These are phyloP conservation scores for Starmerella bacillaris DNA, from an alignment of 805 yeast species.

Conservation along the genomic window DNA sequence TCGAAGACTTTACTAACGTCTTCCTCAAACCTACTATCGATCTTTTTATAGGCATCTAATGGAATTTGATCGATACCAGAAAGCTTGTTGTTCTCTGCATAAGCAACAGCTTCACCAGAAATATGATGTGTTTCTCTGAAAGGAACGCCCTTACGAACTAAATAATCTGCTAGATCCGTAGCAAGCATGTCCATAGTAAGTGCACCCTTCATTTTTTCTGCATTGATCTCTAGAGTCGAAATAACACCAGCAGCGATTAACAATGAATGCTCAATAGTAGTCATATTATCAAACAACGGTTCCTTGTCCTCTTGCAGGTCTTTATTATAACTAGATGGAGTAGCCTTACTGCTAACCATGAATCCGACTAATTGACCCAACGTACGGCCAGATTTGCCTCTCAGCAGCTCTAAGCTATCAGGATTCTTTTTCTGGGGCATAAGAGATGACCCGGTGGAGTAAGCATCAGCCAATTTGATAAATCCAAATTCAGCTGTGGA, in stretches of 20 bases:
- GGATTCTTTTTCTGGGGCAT: conserved; percentile 99
- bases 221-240: conserved; percentile 61
- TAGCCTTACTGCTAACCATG: conserved; percentile 89
- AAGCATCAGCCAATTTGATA: conserved; percentile 84
- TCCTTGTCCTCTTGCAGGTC: conserved; percentile 99
- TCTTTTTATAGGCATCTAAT: conserved; percentile 55
- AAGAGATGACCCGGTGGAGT: conserved; percentile 92
- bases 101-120: conserved; percentile 90
- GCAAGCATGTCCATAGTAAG: conserved; percentile 98
- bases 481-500: conserved; percentile 97
- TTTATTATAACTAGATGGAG: conserved; percentile 93
- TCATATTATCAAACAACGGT: conserved; percentile 81
- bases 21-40: conserved; percentile 60
- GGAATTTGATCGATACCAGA: conserved; percentile 76
- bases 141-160: conserved; percentile 95
- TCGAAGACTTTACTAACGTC: conserved; percentile 78
- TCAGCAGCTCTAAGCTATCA: conserved; percentile 79
- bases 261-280: conserved; percentile 84
- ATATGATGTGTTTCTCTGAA: conserved; percentile 98
- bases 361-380: conserved; percentile 91
- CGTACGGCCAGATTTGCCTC: conserved; percentile 96
- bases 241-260: conserved; percentile 91
- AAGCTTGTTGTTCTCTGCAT: conserved; percentile 60
- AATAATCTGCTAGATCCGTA: conserved; percentile 92
- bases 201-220: conserved; percentile 64